These are phyloP conservation scores for Saururus chinensis DNA, from an alignment of 164 flowering plant species.

Conservation along the genomic window DNA sequence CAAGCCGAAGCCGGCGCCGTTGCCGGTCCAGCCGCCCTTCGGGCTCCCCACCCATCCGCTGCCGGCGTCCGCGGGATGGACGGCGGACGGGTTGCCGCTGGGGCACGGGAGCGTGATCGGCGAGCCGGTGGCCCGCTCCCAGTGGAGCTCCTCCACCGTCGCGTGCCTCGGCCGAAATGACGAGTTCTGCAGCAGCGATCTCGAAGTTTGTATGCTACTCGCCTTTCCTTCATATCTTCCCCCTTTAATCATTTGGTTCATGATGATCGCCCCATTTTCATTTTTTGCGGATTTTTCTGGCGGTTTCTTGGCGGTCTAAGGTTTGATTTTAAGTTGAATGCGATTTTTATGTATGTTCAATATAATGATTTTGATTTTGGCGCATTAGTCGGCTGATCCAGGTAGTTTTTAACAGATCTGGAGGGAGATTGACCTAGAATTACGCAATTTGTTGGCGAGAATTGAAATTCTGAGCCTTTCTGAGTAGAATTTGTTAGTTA, in stretches of 20 bases:
- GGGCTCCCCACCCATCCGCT: neutral
- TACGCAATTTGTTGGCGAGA: too few relatives aligned
- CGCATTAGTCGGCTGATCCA: neutral
- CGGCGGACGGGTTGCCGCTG: slow-evolving; percentile 70
- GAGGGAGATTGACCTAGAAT: too few relatives aligned
- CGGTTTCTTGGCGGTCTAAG: too few relatives aligned
- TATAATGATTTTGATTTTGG: too few relatives aligned
- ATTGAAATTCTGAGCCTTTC: too few relatives aligned
- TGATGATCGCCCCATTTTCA: too few relatives aligned
- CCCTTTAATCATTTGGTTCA: neutral
- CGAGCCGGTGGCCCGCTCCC: slow-evolving; percentile 44
- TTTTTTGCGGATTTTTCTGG: neutral
- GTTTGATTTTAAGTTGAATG: too few relatives aligned
- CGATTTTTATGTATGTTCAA: too few relatives aligned
- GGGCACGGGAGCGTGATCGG: slow-evolving; percentile 61
- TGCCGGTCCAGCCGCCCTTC: neutral
- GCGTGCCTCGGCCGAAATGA: slow-evolving; percentile 80
- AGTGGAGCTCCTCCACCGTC: slow-evolving; percentile 64
- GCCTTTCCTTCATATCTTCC: too few relatives aligned
- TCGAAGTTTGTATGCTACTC: slow-evolving; percentile 82
- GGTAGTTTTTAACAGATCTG: too few relatives aligned
- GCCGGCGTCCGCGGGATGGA: slow-evolving; percentile 31
- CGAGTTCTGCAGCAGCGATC: slow-evolving; percentile 91
- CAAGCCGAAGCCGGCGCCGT: slow-evolving; percentile 5
- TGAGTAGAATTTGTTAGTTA: too few relatives aligned